Percentiles rank a stretch among this genome's conserved stretches.
These are phyloP conservation scores for Simplicillium sp. DNA, from an alignment of 2,329 filamentous ascomycete species.

Conservation along the genomic window DNA sequence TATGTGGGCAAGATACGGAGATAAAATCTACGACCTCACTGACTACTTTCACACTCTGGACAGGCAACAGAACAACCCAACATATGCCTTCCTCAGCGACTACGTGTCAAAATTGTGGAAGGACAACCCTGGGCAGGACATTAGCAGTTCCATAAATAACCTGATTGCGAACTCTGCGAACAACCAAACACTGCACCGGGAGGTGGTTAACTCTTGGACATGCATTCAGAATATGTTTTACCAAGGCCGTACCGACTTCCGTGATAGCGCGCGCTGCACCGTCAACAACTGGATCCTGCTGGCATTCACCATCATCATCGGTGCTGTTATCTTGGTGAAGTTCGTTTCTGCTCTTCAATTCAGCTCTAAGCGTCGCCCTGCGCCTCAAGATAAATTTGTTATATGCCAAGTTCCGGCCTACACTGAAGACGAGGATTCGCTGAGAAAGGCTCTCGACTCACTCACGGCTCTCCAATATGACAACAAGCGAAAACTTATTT, in stretches of 20 bases:
- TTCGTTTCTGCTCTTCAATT: constrained; percentile 91
- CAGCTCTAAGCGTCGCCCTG: constrained; percentile 79
- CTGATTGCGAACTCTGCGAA: constrained; percentile 35
- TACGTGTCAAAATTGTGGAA: constrained; percentile 60
- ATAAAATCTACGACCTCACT: constrained; percentile 77
- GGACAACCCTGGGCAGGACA: constrained; percentile 68
- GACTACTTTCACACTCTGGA: constrained; percentile 79
- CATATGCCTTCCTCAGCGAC: constrained; percentile 64
- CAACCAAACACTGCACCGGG: constrained; percentile 37
- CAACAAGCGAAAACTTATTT: constrained; percentile 96
- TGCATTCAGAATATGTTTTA: constrained; percentile 83
- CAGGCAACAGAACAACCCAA: constrained; percentile 38
- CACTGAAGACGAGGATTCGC: constrained; percentile 92
- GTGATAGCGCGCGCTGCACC: constrained; percentile 63
- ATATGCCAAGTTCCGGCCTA: constrained; percentile 98
- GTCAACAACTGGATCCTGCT: constrained; percentile 88
- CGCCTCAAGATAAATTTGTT: constrained; percentile 95
- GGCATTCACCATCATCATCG: constrained; percentile 77
- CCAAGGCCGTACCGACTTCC: constrained; percentile 76
- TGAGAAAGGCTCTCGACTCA: constrained; percentile 88
- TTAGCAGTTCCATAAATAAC: constrained; percentile 56
- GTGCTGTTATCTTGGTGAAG: constrained; percentile 71
- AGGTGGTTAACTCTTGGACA: constrained; percentile 57
- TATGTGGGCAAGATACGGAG: constrained; percentile 71
- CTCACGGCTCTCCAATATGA: constrained; percentile 92